A percentile compares a stretch with the other conserved stretches of the same genome.
These are phyloP conservation scores for Russula olivacea DNA, from an alignment of 768 basidiomycete species.

Conservation along the genomic window DNA sequence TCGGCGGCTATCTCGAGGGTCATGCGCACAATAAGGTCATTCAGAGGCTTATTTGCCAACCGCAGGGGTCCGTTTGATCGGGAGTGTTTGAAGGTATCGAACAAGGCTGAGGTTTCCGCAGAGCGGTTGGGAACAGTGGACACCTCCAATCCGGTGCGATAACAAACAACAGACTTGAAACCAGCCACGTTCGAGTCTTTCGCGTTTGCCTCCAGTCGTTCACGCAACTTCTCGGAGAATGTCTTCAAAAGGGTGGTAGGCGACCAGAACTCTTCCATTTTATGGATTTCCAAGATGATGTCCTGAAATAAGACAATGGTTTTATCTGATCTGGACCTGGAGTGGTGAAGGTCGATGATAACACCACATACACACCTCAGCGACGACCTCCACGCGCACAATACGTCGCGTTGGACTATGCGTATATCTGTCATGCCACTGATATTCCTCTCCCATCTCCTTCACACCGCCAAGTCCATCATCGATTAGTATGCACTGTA, in stretches of 20 bases:
- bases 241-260: neutral
- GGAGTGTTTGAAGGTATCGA: conserved; percentile 24
- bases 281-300: conserved; percentile 24
- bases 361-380: conserved; percentile 49
- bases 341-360: neutral
- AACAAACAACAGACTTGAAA: conserved; percentile 75
- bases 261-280: neutral
- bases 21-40: conserved; percentile 58
- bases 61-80: conserved; percentile 39
- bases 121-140: conserved; percentile 29
- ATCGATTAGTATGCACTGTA: conserved; percentile 65
- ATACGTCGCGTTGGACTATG: conserved; percentile 50
- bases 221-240: conserved; percentile 10
- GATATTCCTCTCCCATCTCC: conserved; percentile 39
- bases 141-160: conserved; percentile 68
- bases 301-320: conserved; percentile 20
- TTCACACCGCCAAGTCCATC: conserved; percentile 55
- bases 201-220: conserved; percentile 37
- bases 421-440: conserved; percentile 62
- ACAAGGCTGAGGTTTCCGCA: neutral
- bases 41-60: conserved; percentile 34
- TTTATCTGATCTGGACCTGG: neutral
- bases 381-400: conserved; percentile 61
- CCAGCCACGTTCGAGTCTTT: conserved; percentile 38
- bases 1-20: conserved; percentile 49